Evolutionary conservation across 2,329 filamentous ascomycete genomes (phyloP), one percentile per base, ranked within the genome.

Genomic region (Fusarium pseudograminearum): DNA sequence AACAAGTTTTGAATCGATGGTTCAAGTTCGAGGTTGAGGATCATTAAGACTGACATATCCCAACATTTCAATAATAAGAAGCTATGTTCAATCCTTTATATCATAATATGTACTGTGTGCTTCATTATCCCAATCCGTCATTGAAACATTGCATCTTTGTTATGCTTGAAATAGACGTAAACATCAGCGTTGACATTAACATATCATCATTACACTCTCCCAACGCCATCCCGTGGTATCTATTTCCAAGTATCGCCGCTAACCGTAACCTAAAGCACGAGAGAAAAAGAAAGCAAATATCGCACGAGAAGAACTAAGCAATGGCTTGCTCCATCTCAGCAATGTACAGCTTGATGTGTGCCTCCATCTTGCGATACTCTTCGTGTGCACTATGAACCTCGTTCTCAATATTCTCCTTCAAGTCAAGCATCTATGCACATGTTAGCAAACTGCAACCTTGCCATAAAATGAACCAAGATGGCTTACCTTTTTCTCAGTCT

Each of bases 241-340:
- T 52, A 73, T 72, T 67, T 53, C 67, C 61, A 68, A 72, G 58
- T 57, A 51, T 42, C 61, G 46, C 71, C 58, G 57, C 54, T 60
- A 57, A 46, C 52, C 61, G 44, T 63, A 63, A 58, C 50, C 57
- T 57, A 62, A 64, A 65, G 46, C 47, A 67, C 42, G 26, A 61
- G 20, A 42, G 7, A 42, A 48, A 60, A 71, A 45, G 36, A 57
- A 33, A 44, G 9, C 24, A 57, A 54, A 24, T 3, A n/a, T 14
- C 31, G 24, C 10, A 10, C 20, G 18, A 20, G 31, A 7, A 14
- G 20, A 45, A 61, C 36, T 67, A 74, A 36, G 69, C 83, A 72
- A 96, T 88, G 59, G 90, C 91, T 81, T 98, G 94, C 81, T 98
- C 96, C 94, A 99, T 98, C 85, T 99, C 96, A 7, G 93, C 97